A percentile compares a stretch with the other conserved stretches of the same genome.
Conservation (phyloP, 1,284 basidiomycete species). For the Afroboletus lepidellus region DNA sequence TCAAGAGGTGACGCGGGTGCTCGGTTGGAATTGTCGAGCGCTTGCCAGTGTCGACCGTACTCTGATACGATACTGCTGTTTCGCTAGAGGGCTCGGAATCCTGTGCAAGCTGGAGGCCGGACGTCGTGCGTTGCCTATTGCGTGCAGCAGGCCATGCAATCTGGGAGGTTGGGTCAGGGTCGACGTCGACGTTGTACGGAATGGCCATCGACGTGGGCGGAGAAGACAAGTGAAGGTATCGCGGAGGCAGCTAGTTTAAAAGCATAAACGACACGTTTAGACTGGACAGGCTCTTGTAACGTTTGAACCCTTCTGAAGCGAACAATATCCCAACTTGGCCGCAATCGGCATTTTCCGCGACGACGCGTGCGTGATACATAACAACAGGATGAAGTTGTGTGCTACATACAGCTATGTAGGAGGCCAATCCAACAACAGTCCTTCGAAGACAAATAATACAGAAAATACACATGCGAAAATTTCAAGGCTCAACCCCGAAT, state of each 20-base stretch:
- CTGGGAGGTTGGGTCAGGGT: constrained; percentile 71
- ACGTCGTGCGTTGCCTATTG: constrained; percentile 35
- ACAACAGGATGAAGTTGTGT: constrained; percentile 7
- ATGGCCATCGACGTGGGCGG: constrained; percentile 42
- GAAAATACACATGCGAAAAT: constrained; percentile 9
- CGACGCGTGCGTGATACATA: neutral
- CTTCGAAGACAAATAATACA: constrained; percentile 10
- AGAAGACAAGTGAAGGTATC: neutral
- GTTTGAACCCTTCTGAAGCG: constrained; percentile 20
- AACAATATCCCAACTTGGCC: neutral
- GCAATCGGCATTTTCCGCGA: constrained; percentile 27
- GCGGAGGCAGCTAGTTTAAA: constrained; percentile 3
- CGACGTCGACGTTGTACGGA: constrained; percentile 55
- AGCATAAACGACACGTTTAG: constrained; percentile 17
- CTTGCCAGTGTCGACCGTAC: constrained; percentile 26
- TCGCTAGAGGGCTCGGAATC: constrained; percentile 12
- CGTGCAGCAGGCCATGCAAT: constrained; percentile 67
- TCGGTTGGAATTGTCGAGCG: constrained; percentile 16
- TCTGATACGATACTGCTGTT: constrained; percentile 25
- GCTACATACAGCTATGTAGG: constrained; percentile 24
- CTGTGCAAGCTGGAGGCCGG: constrained; percentile 25
- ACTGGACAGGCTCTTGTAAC: neutral
- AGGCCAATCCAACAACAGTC: constrained; percentile 25
- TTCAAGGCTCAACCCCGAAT: constrained; percentile 31
- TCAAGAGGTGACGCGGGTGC: constrained; percentile 40